Base-by-base conservation (phyloP, 345 rosid species). In the Streptanthus diversifolius region DNA sequence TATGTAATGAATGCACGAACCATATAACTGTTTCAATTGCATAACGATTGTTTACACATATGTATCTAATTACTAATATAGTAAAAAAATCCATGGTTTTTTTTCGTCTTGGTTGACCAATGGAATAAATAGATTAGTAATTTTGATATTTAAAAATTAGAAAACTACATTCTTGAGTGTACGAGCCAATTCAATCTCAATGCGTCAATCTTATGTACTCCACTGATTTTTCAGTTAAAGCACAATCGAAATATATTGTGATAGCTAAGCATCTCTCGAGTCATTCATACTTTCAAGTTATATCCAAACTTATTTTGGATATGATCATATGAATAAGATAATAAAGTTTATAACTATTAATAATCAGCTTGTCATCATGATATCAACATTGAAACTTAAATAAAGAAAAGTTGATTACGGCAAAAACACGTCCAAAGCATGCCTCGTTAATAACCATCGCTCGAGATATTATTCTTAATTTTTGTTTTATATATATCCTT, bases 381-480 rank as follows among this genome's bases (percentile, higher is more conserved):
- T 27, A 45, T 69, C 65, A 45, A 57, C 7, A 33, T 24, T 18
- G 21, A 44, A 41, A 32, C 18, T 43, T 15, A 68, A 17, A 43
- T 8, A 56, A 40, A 68, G 2, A 18, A 54, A 55, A 8, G 17
- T 22, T 70, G 36, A 70, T 62, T 53, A 63, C 63, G 43, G 43
- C 59, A 52, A 71, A 60, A 71, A 71, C 68, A 71, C 68, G 21
- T 62, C 69, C 44, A 62, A 62, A 37, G 62, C 69, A 61, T 71
- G 51, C 21, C 51, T 61, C 22, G 11, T 37, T 47, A 21, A 59
- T 32, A 47, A 59, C 64, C 49, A 71, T 71, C 7, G 24, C 39
- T 72, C 8, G 9, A 29, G 35, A 62, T 41, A 55, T 29, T 43
- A 0, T 43, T 33, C 57, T 47, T 53, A 17, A 39, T 25, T 14